These are phyloP conservation scores for Microcera coccophila DNA, from an alignment of 2,329 filamentous ascomycete genomes.

Conservation along the genomic window DNA sequence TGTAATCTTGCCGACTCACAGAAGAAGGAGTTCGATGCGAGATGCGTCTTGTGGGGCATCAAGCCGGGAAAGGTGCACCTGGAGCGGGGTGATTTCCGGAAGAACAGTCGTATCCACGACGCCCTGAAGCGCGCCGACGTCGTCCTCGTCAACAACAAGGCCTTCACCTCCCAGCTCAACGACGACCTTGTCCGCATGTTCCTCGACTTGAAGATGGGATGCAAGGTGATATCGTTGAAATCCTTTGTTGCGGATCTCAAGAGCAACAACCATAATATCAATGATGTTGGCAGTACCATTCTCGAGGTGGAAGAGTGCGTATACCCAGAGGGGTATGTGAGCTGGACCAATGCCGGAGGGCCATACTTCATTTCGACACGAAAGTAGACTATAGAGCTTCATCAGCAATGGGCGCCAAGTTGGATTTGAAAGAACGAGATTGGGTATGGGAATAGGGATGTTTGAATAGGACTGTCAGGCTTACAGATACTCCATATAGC, in stretches of 20 bases:
- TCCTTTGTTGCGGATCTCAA: conserved; percentile 82
- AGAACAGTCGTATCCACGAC: conserved; percentile 64
- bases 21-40: conserved; percentile 75
- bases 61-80: conserved; percentile 74
- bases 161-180: conserved; percentile 85
- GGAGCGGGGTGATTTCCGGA: conserved; percentile 78
- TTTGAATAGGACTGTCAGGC: conserved; percentile 21
- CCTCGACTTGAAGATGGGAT: conserved; percentile 85
- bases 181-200: conserved; percentile 83
- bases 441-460: conserved; percentile 15
- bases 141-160: conserved; percentile 97
- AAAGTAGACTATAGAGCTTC: conserved; percentile 45
- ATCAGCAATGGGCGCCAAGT: conserved; percentile 27
- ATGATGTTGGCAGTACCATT: conserved; percentile 76
- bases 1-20: conserved; percentile 78
- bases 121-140: conserved; percentile 84
- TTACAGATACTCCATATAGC: conserved; percentile 33
- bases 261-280: conserved; percentile 69
- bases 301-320: conserved; percentile 66
- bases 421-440: conserved; percentile 12
- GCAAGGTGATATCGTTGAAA: conserved; percentile 85
- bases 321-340: conserved; percentile 71
- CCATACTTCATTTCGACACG: conserved; percentile 86
- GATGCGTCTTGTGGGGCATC: conserved; percentile 86
- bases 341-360: conserved; percentile 83